Percentiles rank a stretch among this genome's conserved stretches.
Evolutionary conservation across 495 filamentous ascomycete genomes (phyloP).

Genomic region (Penicillium silybi): DNA sequence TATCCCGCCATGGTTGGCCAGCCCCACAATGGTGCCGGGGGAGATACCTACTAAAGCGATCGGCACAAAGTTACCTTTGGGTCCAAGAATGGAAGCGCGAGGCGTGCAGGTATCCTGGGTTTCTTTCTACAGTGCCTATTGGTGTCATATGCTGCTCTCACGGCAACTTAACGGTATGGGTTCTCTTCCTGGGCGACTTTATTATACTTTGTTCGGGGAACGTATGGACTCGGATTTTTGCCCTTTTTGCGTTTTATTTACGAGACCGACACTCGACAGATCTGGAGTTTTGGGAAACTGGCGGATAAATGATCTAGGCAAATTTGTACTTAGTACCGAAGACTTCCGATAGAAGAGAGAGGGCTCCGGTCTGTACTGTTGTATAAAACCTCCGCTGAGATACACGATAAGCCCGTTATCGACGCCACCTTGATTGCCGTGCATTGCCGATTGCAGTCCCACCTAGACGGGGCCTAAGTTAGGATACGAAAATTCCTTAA

Average conservation of each 20-base stretch:
- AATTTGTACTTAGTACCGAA: conserved; percentile 7
- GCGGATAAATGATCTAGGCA: conserved; percentile 5
- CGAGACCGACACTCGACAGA: background rate
- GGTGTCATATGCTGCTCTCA: background rate
- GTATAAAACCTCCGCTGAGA: background rate
- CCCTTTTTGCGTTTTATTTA: background rate
- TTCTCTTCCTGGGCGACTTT: background rate
- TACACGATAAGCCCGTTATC: conserved; percentile 2
- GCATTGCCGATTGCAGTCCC: background rate
- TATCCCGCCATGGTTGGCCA: conserved; percentile 60
- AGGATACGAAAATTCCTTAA: background rate
- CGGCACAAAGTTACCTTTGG: background rate
- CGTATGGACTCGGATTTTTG: background rate
- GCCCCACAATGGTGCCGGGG: conserved; percentile 65
- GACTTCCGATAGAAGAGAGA: conserved; percentile 1
- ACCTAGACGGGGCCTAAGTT: no score
- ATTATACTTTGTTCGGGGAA: background rate
- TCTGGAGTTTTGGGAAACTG: conserved; percentile 8
- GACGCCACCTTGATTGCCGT: background rate
- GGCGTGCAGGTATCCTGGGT: conserved; percentile 17
- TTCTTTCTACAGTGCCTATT: conserved; percentile 5
- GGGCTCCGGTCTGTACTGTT: background rate
- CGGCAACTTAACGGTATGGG: background rate
- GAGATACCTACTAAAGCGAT: conserved; percentile 44
- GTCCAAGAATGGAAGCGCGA: conserved; percentile 5